These are phyloP conservation scores for Zygosaccharomyces kombuchaensis DNA, from an alignment of 805 yeast genomes.

Conservation along the genomic window DNA sequence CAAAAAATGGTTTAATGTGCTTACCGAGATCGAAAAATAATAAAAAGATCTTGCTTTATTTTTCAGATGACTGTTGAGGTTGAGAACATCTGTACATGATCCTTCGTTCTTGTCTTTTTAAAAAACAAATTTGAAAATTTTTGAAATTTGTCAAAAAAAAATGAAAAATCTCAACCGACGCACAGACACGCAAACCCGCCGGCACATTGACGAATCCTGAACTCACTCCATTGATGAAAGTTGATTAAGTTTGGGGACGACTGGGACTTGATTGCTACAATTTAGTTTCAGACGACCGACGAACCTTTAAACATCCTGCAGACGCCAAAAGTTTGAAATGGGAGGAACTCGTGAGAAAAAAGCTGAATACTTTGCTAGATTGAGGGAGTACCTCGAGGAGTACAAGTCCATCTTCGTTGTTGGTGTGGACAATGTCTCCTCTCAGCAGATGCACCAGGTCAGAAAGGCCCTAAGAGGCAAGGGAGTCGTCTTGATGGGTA, in stretches of 20 bases:
- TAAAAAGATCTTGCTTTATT: not conserved
- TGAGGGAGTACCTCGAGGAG: slow-evolving; percentile 92
- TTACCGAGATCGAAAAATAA: not conserved
- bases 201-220: not conserved
- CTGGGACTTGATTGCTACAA: not conserved
- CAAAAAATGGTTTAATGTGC: not conserved
- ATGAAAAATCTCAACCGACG: not conserved
- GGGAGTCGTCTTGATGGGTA: slow-evolving; percentile 98
- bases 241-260: not conserved
- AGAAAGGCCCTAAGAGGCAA: slow-evolving; percentile 94
- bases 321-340: slow-evolving; percentile 76
- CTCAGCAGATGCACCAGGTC: slow-evolving; percentile 99
- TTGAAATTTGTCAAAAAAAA: not conserved
- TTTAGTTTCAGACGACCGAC: not conserved
- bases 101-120: not conserved
- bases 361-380: slow-evolving; percentile 89
- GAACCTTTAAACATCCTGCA: slow-evolving; percentile 82
- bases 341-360: slow-evolving; percentile 99
- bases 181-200: not conserved
- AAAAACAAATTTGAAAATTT: not conserved
- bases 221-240: not conserved
- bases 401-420: slow-evolving; percentile 98
- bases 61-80: slow-evolving; percentile 3
- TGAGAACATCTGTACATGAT: slow-evolving; percentile 3
- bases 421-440: slow-evolving; percentile 99